Evolutionary conservation across 2,329 filamentous ascomycete genomes (phyloP), one percentile per base, ranked within the genome.

Genomic region (Fusarium pininemorale): DNA sequence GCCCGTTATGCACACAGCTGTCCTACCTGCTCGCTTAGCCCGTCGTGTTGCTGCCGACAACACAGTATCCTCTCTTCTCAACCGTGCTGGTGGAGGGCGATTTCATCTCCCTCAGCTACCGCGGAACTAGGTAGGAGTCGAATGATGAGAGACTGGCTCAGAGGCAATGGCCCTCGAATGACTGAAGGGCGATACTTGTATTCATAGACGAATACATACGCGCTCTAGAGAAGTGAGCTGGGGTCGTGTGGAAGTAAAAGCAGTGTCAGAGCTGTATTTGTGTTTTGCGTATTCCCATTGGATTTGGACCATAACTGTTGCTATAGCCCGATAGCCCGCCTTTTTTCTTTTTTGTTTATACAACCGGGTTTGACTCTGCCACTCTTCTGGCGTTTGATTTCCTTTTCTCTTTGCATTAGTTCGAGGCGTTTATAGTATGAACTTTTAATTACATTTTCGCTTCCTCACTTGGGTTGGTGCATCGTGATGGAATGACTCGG

Each of bases 341-440:
- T 56, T 69, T 54, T 62, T 74, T 56, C 22, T 58, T 57, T 70
- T 73, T 67, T 71, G 55, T 66, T 63, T 68, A 67, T 72, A 69
- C 59, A 70, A 72, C 51, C 60, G 45, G 74, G 63, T 44, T 66
- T 69, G 63, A 62, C 63, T 67, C 60, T 69, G 58, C 66, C 73
- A 55, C 66, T 50, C 63, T 75, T 69, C 56, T 70, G 77, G 77
- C 61, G 55, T 58, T 63, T 63, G 63, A 65, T 60, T 56, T 78
- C 65, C 61, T 77, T 69, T 77, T 50, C 55, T 70, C 53, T 54
- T 62, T 73, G 76, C 76, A 78, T 78, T 58, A 74, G 65, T 75
- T 75, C 67, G 75, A 74, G 77, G 77, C 77, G 77, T 79, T 78
- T 45, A 57, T 76, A 77, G 69, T 79, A 79, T 76, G 77, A 79